These are phyloP conservation scores for Theobroma cacao DNA, from an alignment of 345 rosid species.

Conservation along the genomic window DNA sequence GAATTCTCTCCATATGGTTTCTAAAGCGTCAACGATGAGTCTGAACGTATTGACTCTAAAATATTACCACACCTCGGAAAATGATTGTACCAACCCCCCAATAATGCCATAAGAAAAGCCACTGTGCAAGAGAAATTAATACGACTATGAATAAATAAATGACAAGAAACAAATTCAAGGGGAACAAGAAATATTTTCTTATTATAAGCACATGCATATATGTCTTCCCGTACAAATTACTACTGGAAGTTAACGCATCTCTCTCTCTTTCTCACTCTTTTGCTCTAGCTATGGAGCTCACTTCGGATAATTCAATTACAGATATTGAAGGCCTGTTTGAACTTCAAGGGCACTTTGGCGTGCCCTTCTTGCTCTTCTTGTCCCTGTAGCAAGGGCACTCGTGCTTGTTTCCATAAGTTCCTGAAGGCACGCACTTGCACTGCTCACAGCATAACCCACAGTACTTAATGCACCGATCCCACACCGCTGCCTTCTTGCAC, in stretches of 20 bases:
- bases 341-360: conserved; percentile 62
- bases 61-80: too few species aligned
- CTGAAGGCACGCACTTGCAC: conserved; percentile 80
- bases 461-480: conserved; percentile 64
- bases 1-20: too few species aligned
- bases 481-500: conserved; percentile 50
- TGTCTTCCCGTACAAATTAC: too few species aligned
- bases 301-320: neutral
- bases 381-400: conserved; percentile 73
- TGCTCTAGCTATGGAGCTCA: neutral
- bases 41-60: too few species aligned
- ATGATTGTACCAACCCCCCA: too few species aligned
- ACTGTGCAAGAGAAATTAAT: too few species aligned
- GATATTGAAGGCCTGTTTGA: neutral
- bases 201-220: neutral
- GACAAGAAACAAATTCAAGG: too few species aligned
- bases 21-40: too few species aligned
- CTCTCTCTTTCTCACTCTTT: neutral
- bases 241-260: neutral
- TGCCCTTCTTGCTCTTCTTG: conserved; percentile 44
- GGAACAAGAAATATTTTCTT: too few species aligned
- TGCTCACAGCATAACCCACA: conserved; percentile 65
- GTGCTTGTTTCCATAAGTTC: conserved; percentile 61
- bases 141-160: too few species aligned
- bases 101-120: too few species aligned